Evolutionary conservation across 257 asterid species (phyloP).

Genomic region (Thymus quinquecostatus): DNA sequence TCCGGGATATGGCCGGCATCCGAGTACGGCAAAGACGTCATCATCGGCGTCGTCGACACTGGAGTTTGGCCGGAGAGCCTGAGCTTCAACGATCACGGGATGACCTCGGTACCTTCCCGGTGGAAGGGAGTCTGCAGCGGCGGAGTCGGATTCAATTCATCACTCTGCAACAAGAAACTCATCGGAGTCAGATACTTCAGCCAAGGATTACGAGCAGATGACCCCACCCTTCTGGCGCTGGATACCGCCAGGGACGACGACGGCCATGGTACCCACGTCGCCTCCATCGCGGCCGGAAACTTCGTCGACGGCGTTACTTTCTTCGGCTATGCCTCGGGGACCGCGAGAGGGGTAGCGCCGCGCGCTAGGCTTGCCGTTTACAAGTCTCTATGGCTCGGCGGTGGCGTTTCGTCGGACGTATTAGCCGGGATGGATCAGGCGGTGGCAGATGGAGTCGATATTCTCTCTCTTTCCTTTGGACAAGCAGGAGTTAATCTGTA

Average conservation of each 20-base stretch:
- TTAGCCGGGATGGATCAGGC: slow-evolving; percentile 47
- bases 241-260: slow-evolving; percentile 25
- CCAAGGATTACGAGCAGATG: not conserved
- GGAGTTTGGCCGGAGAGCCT: slow-evolving; percentile 37
- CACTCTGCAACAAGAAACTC: slow-evolving; percentile 36
- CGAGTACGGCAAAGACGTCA: slow-evolving; percentile 29
- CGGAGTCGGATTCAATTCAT: slow-evolving; percentile 29
- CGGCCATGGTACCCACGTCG: slow-evolving; percentile 30
- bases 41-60: slow-evolving; percentile 34
- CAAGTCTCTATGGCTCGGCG: not conserved
- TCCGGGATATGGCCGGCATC: slow-evolving; percentile 28
- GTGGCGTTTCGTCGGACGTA: slow-evolving; percentile 10
- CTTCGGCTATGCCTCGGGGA: slow-evolving; percentile 34
- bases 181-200: slow-evolving; percentile 34
- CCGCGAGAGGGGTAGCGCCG: slow-evolving; percentile 32
- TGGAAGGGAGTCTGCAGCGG: slow-evolving; percentile 35
- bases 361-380: slow-evolving; percentile 28
- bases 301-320: slow-evolving; percentile 10
- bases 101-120: slow-evolving; percentile 15
- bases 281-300: slow-evolving; percentile 38
- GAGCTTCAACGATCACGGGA: slow-evolving; percentile 30
- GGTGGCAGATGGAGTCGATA: slow-evolving; percentile 45
- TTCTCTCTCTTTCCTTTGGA: slow-evolving; percentile 33
- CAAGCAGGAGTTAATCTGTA: not conserved
- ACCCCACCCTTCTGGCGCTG: not conserved